Evolutionary conservation across 1,139 yeast species (phyloP).

Genomic region (Saccharomycopsis hybrid): DNA sequence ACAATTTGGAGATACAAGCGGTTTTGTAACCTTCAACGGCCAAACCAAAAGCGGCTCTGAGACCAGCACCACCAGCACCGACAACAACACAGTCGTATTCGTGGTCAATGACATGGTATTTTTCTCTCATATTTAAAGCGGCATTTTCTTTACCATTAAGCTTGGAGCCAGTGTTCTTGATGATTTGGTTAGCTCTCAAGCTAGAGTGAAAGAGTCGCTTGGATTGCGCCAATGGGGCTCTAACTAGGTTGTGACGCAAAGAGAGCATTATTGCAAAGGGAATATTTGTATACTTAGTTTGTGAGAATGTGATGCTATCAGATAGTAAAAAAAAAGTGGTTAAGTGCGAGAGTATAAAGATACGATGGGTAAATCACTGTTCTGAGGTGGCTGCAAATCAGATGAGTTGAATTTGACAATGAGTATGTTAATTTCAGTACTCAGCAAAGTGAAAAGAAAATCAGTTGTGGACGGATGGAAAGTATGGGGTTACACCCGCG

Average conservation of each 20-base stretch:
- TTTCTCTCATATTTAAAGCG: constrained; percentile 52
- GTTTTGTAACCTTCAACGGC: constrained; percentile 97
- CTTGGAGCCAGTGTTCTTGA: constrained; percentile 28
- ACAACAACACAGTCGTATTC: constrained; percentile 97
- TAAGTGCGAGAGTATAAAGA: too few species aligned
- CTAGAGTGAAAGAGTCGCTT: constrained; percentile 15
- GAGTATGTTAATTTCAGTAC: too few species aligned
- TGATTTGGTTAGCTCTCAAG: constrained; percentile 25
- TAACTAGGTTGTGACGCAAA: constrained; percentile 8
- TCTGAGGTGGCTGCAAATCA: not conserved
- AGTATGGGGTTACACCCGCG: too few species aligned
- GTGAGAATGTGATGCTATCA: not conserved
- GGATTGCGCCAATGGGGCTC: constrained; percentile 4
- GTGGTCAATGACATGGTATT: constrained; percentile 90
- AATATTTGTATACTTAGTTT: not conserved
- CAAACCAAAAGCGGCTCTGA: constrained; percentile 96
- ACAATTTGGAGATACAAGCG: constrained; percentile 93
- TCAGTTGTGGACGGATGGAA: too few species aligned
- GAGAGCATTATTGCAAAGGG: constrained; percentile 8
- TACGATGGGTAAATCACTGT: not conserved
- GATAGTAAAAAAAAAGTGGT: too few species aligned
- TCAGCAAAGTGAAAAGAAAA: not conserved
- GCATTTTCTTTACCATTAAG: constrained; percentile 46
- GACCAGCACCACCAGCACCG: constrained; percentile 99
- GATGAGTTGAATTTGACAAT: not conserved